Evolutionary conservation across 106 monocot species (phyloP), one percentile per base, ranked within the genome.

Genomic region (Dendrobium chrysotoxum): DNA sequence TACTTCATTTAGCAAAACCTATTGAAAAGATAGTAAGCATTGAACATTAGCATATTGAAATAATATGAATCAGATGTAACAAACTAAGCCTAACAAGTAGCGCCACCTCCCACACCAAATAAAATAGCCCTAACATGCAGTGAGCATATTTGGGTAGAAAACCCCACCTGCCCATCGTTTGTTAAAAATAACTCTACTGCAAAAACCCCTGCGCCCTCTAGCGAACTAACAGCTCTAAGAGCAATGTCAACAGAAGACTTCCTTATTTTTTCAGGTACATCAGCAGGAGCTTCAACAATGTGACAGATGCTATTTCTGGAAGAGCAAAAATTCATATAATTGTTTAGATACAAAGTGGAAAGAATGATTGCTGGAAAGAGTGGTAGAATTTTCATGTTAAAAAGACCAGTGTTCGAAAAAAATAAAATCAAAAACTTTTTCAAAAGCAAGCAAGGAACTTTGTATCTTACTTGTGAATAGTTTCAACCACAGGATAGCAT

Each of bases 1-100:
- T 71, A 98, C 98, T 91, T 98, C 98, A 87, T 98, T 98, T 73
- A 95, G 44, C 75, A 98, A 66, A 86, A 98, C 91, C 98, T 98
- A 77, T 72, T 58, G 40, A 78, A 80, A 73, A 50, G 28, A 67
- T 77, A 21, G 1, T 44, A 38, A 79, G 75, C 21, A 28, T 70
- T 26, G 78, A 55, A 64, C 5, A 77, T 53, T 15, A 42, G 28
- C 23, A 64, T 9, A 79, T 28, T 45, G n/a, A 18, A 77, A 65
- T 64, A 30, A 25, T 53, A 76, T 77, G 25, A 30, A 61, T 66
- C 11, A 21, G 18, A 58, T 76, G 15, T 42, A 40, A 42, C 21
- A 72, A 67, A 23, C 61, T 23, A 61, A 61, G 61, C 61, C 0
- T 23, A 61, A 61, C 61, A 50, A 35, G 35, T 35, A 35, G 35